phyloP scores from a whole-genome alignment of 169 alveolate species.

The Cryptosporidium meleagridis region DNA sequence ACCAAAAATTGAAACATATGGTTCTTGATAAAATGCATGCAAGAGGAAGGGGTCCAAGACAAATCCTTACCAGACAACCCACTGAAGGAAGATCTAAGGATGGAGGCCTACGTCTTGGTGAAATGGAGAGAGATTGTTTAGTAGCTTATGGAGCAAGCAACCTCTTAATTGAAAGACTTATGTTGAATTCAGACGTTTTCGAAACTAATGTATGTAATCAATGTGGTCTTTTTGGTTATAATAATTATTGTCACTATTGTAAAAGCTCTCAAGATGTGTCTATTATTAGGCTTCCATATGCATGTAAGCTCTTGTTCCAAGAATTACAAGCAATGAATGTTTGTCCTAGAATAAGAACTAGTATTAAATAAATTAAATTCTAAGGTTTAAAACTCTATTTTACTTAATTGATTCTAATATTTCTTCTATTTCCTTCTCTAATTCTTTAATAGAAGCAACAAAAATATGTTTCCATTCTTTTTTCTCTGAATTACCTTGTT shows the following conservation, averaged over 20 bases:
- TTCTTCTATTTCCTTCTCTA: background rate
- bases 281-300: slow-evolving; percentile 90
- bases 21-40: slow-evolving; percentile 99
- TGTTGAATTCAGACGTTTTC: slow-evolving; percentile 96
- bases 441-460: background rate
- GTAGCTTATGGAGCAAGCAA: slow-evolving; percentile 99
- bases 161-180: slow-evolving; percentile 96
- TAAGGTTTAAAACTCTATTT: background rate
- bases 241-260: slow-evolving; percentile 94
- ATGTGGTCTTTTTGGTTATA: slow-evolving; percentile 96
- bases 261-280: slow-evolving; percentile 83
- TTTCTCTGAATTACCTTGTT: background rate
- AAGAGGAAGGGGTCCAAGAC: slow-evolving; percentile 99
- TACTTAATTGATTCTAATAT: background rate
- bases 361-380: background rate
- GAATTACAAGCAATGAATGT: slow-evolving; percentile 92
- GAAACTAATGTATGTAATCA: slow-evolving; percentile 94
- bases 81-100: slow-evolving; percentile 99
- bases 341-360: slow-evolving; percentile 82
- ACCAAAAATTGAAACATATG: slow-evolving; percentile 99
- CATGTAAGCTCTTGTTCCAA: slow-evolving; percentile 91
- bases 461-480: background rate
- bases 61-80: slow-evolving; percentile 98
- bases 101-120: slow-evolving; percentile 99
- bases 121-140: slow-evolving; percentile 99